These are phyloP conservation scores for Kodamaea kaohsiungensis DNA, from an alignment of 805 yeast genomes.

Conservation along the genomic window DNA sequence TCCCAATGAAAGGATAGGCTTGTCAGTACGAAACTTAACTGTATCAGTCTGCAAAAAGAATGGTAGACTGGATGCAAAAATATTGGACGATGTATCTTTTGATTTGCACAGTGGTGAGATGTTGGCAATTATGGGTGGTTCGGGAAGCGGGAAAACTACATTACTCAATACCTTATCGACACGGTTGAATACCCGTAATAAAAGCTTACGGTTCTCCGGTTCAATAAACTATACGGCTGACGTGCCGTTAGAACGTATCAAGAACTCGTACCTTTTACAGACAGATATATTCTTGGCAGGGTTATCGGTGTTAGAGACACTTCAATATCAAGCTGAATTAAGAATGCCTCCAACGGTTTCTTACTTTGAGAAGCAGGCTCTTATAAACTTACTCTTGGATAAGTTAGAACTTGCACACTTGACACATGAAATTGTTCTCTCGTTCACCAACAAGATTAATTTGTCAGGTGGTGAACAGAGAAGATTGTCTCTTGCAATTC, in stretches of 20 bases:
- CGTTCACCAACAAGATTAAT: constrained; percentile 46
- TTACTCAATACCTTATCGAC: constrained; percentile 26
- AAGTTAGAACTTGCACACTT: constrained; percentile 22
- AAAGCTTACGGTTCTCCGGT: constrained; percentile 20
- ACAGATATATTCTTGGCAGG: constrained; percentile 27
- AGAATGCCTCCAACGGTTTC: constrained; percentile 19
- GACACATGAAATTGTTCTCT: constrained; percentile 16
- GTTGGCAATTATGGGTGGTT: constrained; percentile 32
- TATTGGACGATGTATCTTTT: constrained; percentile 22
- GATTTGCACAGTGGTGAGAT: constrained; percentile 20
- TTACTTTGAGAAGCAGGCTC: constrained; percentile 13
- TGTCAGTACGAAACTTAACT: constrained; percentile 14
- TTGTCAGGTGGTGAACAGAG: constrained; percentile 86
- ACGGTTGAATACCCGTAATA: constrained; percentile 17
- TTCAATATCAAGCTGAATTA: constrained; percentile 25
- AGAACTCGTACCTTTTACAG: constrained; percentile 26
- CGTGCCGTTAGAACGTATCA: constrained; percentile 9
- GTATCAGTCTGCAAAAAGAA: constrained; percentile 10
- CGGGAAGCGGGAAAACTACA: constrained; percentile 30
- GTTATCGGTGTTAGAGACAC: constrained; percentile 22
- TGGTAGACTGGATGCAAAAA: constrained; percentile 7
- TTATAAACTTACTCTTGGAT: constrained; percentile 19
- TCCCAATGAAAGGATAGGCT: constrained; percentile 9
- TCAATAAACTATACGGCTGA: constrained; percentile 16
- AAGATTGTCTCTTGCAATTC: constrained; percentile 75